Base-by-base conservation (phyloP, 2,329 filamentous ascomycete species). In the Albophoma yamanashiensis region DNA sequence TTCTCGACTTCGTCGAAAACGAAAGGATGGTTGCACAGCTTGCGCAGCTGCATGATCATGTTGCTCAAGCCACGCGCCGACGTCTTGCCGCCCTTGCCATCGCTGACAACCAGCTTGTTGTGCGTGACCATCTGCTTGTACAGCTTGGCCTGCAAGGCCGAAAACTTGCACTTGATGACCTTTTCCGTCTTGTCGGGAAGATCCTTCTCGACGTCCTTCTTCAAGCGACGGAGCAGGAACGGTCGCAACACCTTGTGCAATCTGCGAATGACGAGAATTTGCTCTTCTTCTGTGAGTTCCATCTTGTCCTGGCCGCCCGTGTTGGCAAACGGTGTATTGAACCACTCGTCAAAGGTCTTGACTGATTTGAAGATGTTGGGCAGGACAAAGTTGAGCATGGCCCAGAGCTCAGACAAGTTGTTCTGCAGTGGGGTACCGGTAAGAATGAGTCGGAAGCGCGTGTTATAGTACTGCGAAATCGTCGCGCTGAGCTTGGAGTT, bases 161-260 rank as follows among this genome's bases (percentile, higher is more conserved):
- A 99, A 76, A 97, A 96, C 74, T 93, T 95, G 81, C 93, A 97
- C 79, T 99, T 97, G 84, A 99, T 92, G 73, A 99, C 93, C 76
- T 95, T 94, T 74, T 99, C 94, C 40, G 94, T 95, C 83, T 99
- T 99, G 82, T 99, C 93, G 0, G 94, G 94, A 63, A 99, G 80
- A 74, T 99, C 94, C 77, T 97, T 97, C 75, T 99, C 94, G 73
- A 99, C 94, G 78, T 99, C 94, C 78, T 96, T 97, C 86, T 99
- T 99, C 70, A 99, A 81, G 86, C 94, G 94, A 78, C 94, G 91
- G 60, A 99, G 88, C 74, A 99, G 78, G 89, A 99, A 99, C 2
- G 94, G 94, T 62, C 94, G 87, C 68, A 99, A 80, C 69, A 99
- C 94, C 83, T 97, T 99, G 78, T 99, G 94, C 62, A 99, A 82